Conservation (phyloP, 1,139 yeast species). For the Nakaseomyces sp. region DNA sequence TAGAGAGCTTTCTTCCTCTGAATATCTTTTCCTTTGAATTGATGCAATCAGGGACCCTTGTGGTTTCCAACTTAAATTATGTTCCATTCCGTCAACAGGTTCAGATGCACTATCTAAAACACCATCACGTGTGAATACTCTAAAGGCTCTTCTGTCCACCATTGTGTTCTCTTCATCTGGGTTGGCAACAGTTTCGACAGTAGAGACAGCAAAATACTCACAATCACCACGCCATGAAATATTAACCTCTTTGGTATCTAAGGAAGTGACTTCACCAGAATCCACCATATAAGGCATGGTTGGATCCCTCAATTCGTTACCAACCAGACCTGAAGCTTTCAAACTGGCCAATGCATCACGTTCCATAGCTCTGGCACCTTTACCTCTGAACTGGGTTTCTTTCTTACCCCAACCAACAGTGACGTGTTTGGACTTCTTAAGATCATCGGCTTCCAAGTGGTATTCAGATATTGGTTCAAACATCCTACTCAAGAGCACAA, state of each 20-base stretch:
- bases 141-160: constrained; percentile 60
- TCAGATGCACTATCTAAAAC: constrained; percentile 77
- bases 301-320: constrained; percentile 70
- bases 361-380: constrained; percentile 78
- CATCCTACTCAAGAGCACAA: constrained; percentile 61
- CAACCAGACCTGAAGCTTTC: constrained; percentile 62
- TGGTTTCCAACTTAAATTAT: constrained; percentile 76
- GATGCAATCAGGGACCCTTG: constrained; percentile 84
- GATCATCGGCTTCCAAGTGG: constrained; percentile 50
- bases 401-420: constrained; percentile 98
- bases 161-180: constrained; percentile 32
- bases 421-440: constrained; percentile 71
- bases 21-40: constrained; percentile 46
- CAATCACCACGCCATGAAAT: constrained; percentile 97
- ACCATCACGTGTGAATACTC: constrained; percentile 79
- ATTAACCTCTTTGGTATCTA: constrained; percentile 39
- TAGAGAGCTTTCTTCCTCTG: constrained; percentile 32
- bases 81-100: constrained; percentile 78
- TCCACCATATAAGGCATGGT: constrained; percentile 73
- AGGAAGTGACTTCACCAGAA: constrained; percentile 50
- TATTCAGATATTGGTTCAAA: constrained; percentile 77
- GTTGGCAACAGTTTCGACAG: constrained; percentile 42
- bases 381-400: constrained; percentile 95
- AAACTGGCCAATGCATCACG: constrained; percentile 44
- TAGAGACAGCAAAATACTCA: constrained; percentile 63